Conservation (phyloP, 495 filamentous ascomycete genomes). For the Cladorrhinum samala region DNA sequence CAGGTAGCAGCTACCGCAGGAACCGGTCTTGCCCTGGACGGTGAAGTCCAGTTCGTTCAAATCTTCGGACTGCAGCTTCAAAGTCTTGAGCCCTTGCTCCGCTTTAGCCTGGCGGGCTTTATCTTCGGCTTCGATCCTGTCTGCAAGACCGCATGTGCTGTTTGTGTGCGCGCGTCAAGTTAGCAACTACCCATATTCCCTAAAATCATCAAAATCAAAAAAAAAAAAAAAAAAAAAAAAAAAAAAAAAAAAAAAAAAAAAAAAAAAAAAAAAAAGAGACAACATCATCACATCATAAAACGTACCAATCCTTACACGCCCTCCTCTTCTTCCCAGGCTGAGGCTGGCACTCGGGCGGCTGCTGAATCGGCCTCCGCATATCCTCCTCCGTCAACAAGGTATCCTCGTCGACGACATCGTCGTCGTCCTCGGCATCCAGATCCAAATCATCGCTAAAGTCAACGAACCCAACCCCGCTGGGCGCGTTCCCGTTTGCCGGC, state of each 20-base stretch:
- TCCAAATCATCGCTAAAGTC: constrained; percentile 65
- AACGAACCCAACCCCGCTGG: constrained; percentile 64
- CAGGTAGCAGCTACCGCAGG: constrained; percentile 85
- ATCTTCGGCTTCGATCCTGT: constrained; percentile 75
- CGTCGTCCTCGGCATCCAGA: constrained; percentile 48
- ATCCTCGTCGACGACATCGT: constrained; percentile 87
- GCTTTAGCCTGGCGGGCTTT: constrained; percentile 55
- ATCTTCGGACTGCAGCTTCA: constrained; percentile 75
- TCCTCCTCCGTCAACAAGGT: constrained; percentile 78
- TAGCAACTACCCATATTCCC: not conserved
- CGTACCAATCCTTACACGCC: constrained; percentile 86
- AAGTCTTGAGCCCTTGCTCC: constrained; percentile 41
- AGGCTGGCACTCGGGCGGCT: constrained; percentile 77
- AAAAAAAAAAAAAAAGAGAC: too few relatives aligned
- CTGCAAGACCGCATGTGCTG: constrained; percentile 75
- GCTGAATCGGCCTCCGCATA: constrained; percentile 60
- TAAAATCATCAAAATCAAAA: not conserved
- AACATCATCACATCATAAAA: too few relatives aligned
- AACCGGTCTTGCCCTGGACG: constrained; percentile 88
- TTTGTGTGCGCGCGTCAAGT: not conserved
- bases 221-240: not conserved
- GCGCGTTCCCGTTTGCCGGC: constrained; percentile 31
- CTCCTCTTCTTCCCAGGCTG: constrained; percentile 77
- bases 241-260: not conserved
- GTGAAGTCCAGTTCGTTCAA: constrained; percentile 90